Base-by-base conservation (phyloP, 495 filamentous ascomycete species). In the Pyrenula massariospora region DNA sequence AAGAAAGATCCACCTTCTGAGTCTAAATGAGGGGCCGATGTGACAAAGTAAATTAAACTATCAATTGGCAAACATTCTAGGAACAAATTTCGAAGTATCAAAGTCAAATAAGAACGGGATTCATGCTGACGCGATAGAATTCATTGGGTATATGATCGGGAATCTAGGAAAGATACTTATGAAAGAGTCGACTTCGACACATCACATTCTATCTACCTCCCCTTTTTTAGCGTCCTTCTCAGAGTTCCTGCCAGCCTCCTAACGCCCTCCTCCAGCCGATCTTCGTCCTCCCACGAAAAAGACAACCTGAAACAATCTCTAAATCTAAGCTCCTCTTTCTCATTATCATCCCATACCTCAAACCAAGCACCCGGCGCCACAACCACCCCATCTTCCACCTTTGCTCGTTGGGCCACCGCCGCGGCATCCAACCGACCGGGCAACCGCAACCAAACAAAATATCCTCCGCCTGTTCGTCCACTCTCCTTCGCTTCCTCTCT, bases 401-500 rank as follows among this genome's bases (percentile, higher is more conserved):
- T 64, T 21, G 77, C 77, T 11, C 67, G 60, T 31, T 69, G 60
- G 19, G 79, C 72, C 1, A 87, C 71, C 19, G 62, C 70, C 5
- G 59, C 60, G 0, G 75, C 76, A 48, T 61, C 65, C 3, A 75
- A 59, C 22, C 59, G 57, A 20, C 53, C 57, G 0, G 83, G 81
- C 12, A 89, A 65, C 8, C 67, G 71, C 3, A 88, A 56, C 84
- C 86, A 88, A 11, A 86, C 62, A 60, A 86, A 89, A 63, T 85
- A 89, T 0, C 86, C 86, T 0, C 86, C 86, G 73, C 65, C 2
- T 56, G 56, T 15, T 42, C 31, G 31, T 42, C 31, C 31, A 42
- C 31, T 42, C n/a, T n/a, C n/a, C n/a, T n/a, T n/a, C n/a, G n/a
- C n/a, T n/a, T n/a, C n/a, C n/a, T n/a, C n/a, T n/a, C n/a, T n/a